Conservation (phyloP, 441 rosid species). For the Metrosideros polymorpha region DNA sequence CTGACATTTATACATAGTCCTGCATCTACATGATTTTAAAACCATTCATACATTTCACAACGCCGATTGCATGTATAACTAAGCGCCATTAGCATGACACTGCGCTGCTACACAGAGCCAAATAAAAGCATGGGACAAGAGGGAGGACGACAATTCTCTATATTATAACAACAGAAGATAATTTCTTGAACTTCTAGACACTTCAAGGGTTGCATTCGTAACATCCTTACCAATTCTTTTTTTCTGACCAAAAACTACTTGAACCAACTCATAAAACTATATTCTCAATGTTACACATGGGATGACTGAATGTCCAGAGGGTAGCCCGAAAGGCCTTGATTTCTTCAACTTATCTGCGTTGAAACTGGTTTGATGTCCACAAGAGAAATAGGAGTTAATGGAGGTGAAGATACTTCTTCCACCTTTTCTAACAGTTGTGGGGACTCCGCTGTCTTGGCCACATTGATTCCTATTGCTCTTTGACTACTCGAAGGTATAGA, state of each 20-base stretch:
- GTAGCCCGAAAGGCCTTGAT: not conserved
- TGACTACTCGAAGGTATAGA: constrained; percentile 85
- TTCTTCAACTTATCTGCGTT: not conserved
- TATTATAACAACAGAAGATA: not conserved
- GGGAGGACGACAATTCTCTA: not conserved
- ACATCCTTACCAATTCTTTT: not conserved
- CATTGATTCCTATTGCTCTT: constrained; percentile 49
- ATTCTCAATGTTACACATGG: not conserved
- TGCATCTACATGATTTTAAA: not conserved
- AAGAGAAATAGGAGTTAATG: constrained; percentile 68
- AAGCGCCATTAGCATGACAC: not conserved
- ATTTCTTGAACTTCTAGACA: not conserved
- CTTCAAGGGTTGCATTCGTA: not conserved
- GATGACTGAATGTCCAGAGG: not conserved
- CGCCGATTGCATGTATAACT: not conserved
- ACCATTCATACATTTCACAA: not conserved
- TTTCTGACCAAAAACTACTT: not conserved
- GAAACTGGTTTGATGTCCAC: constrained; percentile 29
- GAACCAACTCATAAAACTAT: not conserved
- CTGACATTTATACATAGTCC: not conserved
- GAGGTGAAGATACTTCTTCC: constrained; percentile 58
- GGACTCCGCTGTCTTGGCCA: constrained; percentile 33
- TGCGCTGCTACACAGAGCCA: not conserved
- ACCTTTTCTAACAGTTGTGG: constrained; percentile 24
- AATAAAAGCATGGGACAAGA: not conserved